Conservation (phyloP, 2,329 filamentous ascomycete genomes). For the Talaromyces sp. region DNA sequence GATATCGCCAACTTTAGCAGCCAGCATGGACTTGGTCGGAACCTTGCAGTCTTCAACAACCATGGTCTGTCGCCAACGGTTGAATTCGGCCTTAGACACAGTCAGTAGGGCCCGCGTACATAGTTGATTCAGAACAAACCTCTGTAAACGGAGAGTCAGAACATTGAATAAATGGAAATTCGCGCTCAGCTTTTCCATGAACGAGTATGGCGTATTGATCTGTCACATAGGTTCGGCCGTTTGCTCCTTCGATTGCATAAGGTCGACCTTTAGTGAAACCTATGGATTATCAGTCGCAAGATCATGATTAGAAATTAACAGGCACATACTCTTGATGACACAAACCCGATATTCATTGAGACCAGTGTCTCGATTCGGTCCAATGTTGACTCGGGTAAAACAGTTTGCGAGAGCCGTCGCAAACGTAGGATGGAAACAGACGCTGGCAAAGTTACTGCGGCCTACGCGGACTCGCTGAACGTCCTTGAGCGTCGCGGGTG, state of each 20-base stretch:
- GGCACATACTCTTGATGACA: conserved; percentile 67
- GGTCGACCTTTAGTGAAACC: conserved; percentile 74
- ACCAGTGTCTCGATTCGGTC: conserved; percentile 67
- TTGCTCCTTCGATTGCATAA: conserved; percentile 73
- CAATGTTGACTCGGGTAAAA: conserved; percentile 80
- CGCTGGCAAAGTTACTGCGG: conserved; percentile 78
- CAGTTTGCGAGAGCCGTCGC: conserved; percentile 76
- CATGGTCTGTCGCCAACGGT: conserved; percentile 73
- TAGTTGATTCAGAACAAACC: conserved; percentile 45
- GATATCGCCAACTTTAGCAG: conserved; percentile 74
- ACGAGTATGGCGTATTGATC: conserved; percentile 79
- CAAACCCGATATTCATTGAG: conserved; percentile 82
- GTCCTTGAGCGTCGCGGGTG: conserved; percentile 71
- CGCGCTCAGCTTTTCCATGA: conserved; percentile 76
- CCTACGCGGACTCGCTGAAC: conserved; percentile 80
- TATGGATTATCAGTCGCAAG: conserved; percentile 36
- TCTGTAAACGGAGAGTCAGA: conserved; percentile 84
- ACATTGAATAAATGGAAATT: conserved; percentile 86
- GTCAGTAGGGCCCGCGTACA: background rate
- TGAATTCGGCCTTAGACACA: conserved; percentile 65
- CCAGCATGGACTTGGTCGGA: conserved; percentile 67
- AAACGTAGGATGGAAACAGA: conserved; percentile 91
- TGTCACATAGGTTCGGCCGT: conserved; percentile 73
- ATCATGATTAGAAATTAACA: background rate
- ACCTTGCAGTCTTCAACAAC: conserved; percentile 67